Evolutionary conservation across 2,329 filamentous ascomycete genomes (phyloP).

Genomic region (Penicillium sp.): DNA sequence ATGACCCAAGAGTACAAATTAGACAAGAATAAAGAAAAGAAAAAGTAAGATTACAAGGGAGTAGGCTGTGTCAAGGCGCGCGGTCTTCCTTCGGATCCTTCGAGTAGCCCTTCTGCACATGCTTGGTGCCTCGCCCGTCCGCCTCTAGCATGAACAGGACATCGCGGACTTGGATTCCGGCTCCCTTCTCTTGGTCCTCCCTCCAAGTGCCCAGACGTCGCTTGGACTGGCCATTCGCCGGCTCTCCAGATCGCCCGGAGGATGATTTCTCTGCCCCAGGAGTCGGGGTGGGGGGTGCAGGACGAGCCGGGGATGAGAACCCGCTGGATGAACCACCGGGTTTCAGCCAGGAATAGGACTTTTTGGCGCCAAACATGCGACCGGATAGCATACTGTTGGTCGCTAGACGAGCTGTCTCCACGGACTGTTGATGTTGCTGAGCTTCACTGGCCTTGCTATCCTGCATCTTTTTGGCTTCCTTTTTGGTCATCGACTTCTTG

Average conservation of each 20-base stretch:
- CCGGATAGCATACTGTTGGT: conserved; percentile 65
- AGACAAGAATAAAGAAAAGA: conserved; percentile 13
- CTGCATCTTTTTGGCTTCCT: conserved; percentile 79
- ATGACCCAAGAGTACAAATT: conserved; percentile 16
- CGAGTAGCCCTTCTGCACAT: conserved; percentile 49
- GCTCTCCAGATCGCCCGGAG: conserved; percentile 31
- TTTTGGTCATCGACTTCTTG: conserved; percentile 78
- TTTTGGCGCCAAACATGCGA: conserved; percentile 51
- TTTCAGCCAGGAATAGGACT: conserved; percentile 55
- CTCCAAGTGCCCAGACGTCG: conserved; percentile 71
- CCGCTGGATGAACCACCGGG: conserved; percentile 41
- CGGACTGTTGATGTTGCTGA: conserved; percentile 78
- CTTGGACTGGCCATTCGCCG: conserved; percentile 53
- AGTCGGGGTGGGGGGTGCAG: conserved; percentile 34
- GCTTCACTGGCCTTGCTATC: conserved; percentile 75
- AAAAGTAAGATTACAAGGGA: conserved; percentile 27
- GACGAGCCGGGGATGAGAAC: conserved; percentile 43
- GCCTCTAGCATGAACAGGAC: conserved; percentile 78
- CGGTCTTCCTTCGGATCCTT: conserved; percentile 49
- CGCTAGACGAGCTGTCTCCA: conserved; percentile 79
- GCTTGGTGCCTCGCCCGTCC: conserved; percentile 62
- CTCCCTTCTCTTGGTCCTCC: conserved; percentile 77
- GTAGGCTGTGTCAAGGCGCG: conserved; percentile 26
- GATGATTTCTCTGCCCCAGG: conserved; percentile 35
- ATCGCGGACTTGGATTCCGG: conserved; percentile 82